Conservation (phyloP, 768 basidiomycete species). For the Artomyces pyxidatus region DNA sequence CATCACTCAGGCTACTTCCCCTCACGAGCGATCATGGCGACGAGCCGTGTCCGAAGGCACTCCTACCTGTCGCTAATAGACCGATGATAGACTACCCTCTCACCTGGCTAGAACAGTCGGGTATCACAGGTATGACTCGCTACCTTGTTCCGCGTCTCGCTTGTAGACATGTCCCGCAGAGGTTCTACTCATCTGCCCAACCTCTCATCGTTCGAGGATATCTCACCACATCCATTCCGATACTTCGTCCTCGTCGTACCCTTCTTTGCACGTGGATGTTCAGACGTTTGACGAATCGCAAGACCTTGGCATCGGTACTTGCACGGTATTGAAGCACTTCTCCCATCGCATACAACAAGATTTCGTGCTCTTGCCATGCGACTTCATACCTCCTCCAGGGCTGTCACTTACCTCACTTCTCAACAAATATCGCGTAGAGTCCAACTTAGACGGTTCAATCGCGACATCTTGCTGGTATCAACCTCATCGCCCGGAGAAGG, state of each 20-base stretch:
- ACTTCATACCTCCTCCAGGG: slow-evolving; percentile 73
- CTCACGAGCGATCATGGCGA: slow-evolving; percentile 71
- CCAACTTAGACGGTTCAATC: slow-evolving; percentile 53
- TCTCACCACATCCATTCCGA: slow-evolving; percentile 83
- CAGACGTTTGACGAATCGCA: slow-evolving; percentile 74
- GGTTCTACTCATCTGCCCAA: slow-evolving; percentile 79
- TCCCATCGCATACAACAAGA: slow-evolving; percentile 70
- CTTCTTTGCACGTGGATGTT: slow-evolving; percentile 65
- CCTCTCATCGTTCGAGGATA: slow-evolving; percentile 63
- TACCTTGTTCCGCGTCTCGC: slow-evolving; percentile 5
- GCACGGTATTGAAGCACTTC: slow-evolving; percentile 70
- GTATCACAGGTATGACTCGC: slow-evolving; percentile 60
- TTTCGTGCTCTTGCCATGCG: slow-evolving; percentile 86
- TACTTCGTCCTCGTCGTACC: slow-evolving; percentile 46
- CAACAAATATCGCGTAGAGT: slow-evolving; percentile 75
- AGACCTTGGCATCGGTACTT: slow-evolving; percentile 61
- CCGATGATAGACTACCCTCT: slow-evolving; percentile 82
- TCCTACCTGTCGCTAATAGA: slow-evolving; percentile 81
- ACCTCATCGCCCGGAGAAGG: slow-evolving; percentile 43
- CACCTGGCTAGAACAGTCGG: slow-evolving; percentile 81
- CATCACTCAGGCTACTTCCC: slow-evolving; percentile 52
- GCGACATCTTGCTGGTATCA: slow-evolving; percentile 64
- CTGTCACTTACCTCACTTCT: slow-evolving; percentile 65
- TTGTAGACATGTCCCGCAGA: slow-evolving; percentile 36
- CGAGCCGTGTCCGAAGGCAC: slow-evolving; percentile 76